Evolutionary conservation across 768 basidiomycete species (phyloP).

Genomic region (Rhodocollybia butyracea): DNA sequence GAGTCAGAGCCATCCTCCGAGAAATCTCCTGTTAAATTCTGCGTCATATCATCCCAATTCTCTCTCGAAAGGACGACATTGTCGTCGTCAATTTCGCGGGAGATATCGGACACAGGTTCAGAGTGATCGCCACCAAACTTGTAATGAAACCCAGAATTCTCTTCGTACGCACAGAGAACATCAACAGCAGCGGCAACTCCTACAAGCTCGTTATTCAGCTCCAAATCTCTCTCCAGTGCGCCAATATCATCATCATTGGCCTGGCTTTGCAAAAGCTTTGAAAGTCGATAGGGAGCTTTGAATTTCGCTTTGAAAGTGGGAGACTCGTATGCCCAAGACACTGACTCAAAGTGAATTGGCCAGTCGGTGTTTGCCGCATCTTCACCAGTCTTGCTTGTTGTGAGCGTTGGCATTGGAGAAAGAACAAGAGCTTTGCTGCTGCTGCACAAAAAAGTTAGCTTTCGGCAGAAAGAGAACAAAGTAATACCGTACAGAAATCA

Average conservation of each 20-base stretch:
- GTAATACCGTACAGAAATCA: background rate
- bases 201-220: slow-evolving; percentile 36
- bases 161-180: slow-evolving; percentile 37
- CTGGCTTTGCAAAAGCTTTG: slow-evolving; percentile 5
- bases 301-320: slow-evolving; percentile 26
- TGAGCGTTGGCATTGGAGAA: slow-evolving; percentile 1
- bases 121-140: background rate
- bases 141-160: slow-evolving; percentile 31
- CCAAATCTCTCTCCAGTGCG: slow-evolving; percentile 17
- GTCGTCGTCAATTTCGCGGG: slow-evolving; percentile 27
- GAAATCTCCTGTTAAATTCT: slow-evolving; percentile 34
- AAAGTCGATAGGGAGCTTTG: slow-evolving; percentile 24
- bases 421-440: background rate
- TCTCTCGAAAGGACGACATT: slow-evolving; percentile 30
- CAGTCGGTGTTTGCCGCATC: slow-evolving; percentile 40
- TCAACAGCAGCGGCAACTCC: slow-evolving; percentile 37
- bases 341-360: slow-evolving; percentile 36
- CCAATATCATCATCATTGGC: slow-evolving; percentile 10
- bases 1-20: background rate
- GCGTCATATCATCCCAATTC: slow-evolving; percentile 40
- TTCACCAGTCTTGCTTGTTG: slow-evolving; percentile 25
- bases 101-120: background rate
- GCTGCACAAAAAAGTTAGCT: slow-evolving; percentile 9
- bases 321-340: slow-evolving; percentile 36
- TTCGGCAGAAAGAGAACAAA: slow-evolving; percentile 16